A percentile compares a stretch with the other conserved stretches of the same genome.
Conservation (phyloP, 1,284 basidiomycete species). For the Sporisorium iseilematis-ciliati region DNA sequence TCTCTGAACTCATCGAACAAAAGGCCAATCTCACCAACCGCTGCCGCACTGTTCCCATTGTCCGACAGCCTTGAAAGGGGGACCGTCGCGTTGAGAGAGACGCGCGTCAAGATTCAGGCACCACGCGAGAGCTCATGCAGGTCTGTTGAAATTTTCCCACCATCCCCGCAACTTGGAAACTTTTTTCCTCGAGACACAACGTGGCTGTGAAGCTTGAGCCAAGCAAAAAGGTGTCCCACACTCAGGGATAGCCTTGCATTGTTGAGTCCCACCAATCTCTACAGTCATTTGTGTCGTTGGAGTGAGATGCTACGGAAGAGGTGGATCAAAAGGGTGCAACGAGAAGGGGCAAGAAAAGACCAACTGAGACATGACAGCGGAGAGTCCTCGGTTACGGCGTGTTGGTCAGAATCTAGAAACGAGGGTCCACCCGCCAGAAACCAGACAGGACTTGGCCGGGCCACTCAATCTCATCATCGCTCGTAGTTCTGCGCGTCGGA, state of each 20-base stretch:
- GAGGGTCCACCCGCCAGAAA: constrained; percentile 2
- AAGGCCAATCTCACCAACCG: too few relatives aligned
- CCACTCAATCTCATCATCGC: too few relatives aligned
- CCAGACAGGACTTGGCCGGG: not conserved
- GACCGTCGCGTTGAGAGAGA: too few relatives aligned
- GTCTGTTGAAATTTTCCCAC: constrained; percentile 29
- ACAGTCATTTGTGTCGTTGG: not conserved
- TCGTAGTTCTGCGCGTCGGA: not conserved
- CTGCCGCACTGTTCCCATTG: too few relatives aligned
- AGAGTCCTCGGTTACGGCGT: constrained; percentile 2
- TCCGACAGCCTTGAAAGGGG: too few relatives aligned
- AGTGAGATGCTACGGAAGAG: not conserved
- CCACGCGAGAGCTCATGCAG: constrained; percentile 17
- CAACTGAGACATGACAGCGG: constrained; percentile 4
- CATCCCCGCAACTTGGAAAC: constrained; percentile 7
- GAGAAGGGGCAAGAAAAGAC: not conserved
- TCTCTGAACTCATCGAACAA: too few relatives aligned
- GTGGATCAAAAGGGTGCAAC: not conserved
- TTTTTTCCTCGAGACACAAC: not conserved
- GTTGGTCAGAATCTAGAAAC: not conserved
- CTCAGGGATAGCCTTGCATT: too few relatives aligned
- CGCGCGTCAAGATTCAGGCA: constrained; percentile 7
- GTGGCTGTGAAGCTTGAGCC: constrained; percentile 3
- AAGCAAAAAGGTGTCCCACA: not conserved
- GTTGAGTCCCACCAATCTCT: not conserved